These are phyloP conservation scores for Suhomyces wounanorum DNA, from an alignment of 1,139 yeast genomes.

Conservation along the genomic window DNA sequence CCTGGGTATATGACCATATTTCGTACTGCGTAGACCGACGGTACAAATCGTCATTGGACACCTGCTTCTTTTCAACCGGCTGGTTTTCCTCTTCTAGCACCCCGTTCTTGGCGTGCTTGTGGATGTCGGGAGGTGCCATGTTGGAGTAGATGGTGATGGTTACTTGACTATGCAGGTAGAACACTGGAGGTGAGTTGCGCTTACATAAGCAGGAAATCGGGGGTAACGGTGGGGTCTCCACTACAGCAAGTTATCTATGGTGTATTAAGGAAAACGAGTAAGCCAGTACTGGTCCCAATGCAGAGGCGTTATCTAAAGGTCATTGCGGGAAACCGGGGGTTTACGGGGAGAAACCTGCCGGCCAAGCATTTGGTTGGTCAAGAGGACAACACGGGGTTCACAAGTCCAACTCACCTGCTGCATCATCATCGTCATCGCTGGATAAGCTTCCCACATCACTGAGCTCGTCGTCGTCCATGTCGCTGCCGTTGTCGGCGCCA, in stretches of 20 bases:
- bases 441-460: slow-evolving; percentile 54
- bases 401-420: slow-evolving; percentile 15
- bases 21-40: slow-evolving; percentile 83
- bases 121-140: slow-evolving; percentile 6
- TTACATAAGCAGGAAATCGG: background rate
- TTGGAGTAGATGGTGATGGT: slow-evolving; percentile 1
- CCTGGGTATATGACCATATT: slow-evolving; percentile 77
- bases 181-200: background rate
- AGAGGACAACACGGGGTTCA: slow-evolving; percentile 1
- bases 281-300: slow-evolving; percentile 9
- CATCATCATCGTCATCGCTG: slow-evolving; percentile 46
- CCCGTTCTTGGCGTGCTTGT: background rate
- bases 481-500: slow-evolving; percentile 39
- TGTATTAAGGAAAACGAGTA: slow-evolving; percentile 6
- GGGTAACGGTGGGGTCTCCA: background rate
- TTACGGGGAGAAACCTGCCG: background rate
- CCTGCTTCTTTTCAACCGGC: slow-evolving; percentile 6
- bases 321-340: background rate
- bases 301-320: slow-evolving; percentile 2
- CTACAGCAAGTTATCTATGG: background rate
- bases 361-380: background rate
- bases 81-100: slow-evolving; percentile 3
- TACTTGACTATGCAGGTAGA: slow-evolving; percentile 1
- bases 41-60: slow-evolving; percentile 77
- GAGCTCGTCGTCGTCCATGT: slow-evolving; percentile 43